phyloP scores from a whole-genome alignment of 768 basidiomycete species.

The Boletus sp. region DNA sequence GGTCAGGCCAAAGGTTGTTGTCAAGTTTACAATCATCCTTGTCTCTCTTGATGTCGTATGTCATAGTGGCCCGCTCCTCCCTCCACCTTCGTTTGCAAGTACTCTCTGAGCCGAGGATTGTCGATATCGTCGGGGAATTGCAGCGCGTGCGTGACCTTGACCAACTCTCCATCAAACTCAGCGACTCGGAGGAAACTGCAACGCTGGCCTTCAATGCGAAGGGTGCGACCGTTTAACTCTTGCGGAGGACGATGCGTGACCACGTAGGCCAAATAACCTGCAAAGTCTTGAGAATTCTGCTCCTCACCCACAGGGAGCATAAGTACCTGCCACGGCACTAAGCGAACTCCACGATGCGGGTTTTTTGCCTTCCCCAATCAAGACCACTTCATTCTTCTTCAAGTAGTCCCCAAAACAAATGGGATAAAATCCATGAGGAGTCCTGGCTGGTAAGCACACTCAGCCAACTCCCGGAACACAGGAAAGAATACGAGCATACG shows the following conservation, averaged over 20 bases:
- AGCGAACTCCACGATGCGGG: conserved; percentile 25
- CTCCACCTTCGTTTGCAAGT: conserved; percentile 14
- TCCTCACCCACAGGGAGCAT: neutral
- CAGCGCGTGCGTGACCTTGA: conserved; percentile 1
- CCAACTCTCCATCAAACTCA: conserved; percentile 5
- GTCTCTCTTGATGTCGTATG: conserved; percentile 6
- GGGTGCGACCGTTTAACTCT: conserved; percentile 10
- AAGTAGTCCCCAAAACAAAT: conserved; percentile 15
- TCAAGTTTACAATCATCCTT: conserved; percentile 22
- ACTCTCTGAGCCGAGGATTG: conserved; percentile 6
- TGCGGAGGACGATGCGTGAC: conserved; percentile 13
- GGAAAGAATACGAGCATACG: conserved; percentile 8
- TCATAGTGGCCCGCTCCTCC: conserved; percentile 3
- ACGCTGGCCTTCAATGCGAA: conserved; percentile 20
- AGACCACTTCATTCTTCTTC: conserved; percentile 9
- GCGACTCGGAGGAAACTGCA: conserved; percentile 7
- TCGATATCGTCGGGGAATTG: conserved; percentile 10
- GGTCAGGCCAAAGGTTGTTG: conserved; percentile 23
- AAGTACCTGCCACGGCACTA: conserved; percentile 19
- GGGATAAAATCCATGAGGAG: conserved; percentile 26
- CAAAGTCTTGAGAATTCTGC: neutral
- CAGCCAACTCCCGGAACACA: neutral
- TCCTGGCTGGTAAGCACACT: conserved; percentile 11
- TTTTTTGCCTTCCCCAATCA: conserved; percentile 21
- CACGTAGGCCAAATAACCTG: conserved; percentile 22